Percentiles rank a stretch among this genome's conserved stretches.
Conservation (phyloP, 768 basidiomycete genomes). For the Tulasnella calospora region DNA sequence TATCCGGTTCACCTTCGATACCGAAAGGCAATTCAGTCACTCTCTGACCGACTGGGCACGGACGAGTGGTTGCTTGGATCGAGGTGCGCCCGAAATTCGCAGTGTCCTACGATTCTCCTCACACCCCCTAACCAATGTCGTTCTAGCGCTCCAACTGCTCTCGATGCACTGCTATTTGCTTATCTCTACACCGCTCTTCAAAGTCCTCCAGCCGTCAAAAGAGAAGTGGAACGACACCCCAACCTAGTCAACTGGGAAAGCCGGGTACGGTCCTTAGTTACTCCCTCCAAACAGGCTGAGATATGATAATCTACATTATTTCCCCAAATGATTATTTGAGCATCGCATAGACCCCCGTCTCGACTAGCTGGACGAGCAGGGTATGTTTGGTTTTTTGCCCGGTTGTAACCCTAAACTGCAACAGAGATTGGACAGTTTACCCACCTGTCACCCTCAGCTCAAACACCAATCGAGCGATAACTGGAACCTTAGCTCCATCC, state of each 20-base stretch:
- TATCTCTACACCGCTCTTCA: constrained; percentile 52
- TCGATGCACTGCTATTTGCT: constrained; percentile 78
- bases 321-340: too few relatives aligned
- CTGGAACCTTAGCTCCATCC: too few relatives aligned
- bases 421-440: too few relatives aligned
- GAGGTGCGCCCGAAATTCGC: constrained; percentile 42
- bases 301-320: constrained; percentile 36
- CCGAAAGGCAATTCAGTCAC: constrained; percentile 62
- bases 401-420: too few relatives aligned
- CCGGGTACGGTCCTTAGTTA: constrained; percentile 55
- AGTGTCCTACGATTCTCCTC: constrained; percentile 1
- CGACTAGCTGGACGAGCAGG: too few relatives aligned
- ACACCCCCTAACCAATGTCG: background rate
- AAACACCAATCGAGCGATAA: too few relatives aligned
- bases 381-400: too few relatives aligned
- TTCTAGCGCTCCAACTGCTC: constrained; percentile 63
- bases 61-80: constrained; percentile 82
- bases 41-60: constrained; percentile 68
- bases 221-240: constrained; percentile 62
- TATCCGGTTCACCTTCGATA: constrained; percentile 46
- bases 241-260: constrained; percentile 81
- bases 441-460: too few relatives aligned
- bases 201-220: constrained; percentile 40
- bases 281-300: constrained; percentile 38
- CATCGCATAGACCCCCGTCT: too few relatives aligned